Conservation (phyloP, 345 rosid species). For the Orychophragmus violaceus region DNA sequence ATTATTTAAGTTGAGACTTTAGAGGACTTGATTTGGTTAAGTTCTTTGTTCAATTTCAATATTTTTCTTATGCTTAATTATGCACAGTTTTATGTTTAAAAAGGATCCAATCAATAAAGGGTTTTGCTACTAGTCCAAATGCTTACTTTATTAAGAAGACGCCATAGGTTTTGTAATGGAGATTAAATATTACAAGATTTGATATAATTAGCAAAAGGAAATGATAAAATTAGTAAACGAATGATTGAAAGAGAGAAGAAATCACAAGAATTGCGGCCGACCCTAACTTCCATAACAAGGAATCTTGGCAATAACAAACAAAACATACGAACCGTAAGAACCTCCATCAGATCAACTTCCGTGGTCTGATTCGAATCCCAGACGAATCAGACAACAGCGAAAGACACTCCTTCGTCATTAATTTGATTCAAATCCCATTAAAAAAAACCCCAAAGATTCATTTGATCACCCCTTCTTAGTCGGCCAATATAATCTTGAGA, state of each 20-base stretch:
- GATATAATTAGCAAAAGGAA: slow-evolving; percentile 18
- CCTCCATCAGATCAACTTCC: background rate
- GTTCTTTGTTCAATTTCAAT: background rate
- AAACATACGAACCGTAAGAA: slow-evolving; percentile 7
- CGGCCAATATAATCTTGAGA: slow-evolving; percentile 15
- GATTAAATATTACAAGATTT: slow-evolving; percentile 11
- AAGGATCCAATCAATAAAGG: background rate
- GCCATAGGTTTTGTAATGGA: background rate
- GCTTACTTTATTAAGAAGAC: background rate
- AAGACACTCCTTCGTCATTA: background rate
- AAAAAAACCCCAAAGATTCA: slow-evolving; percentile 5
- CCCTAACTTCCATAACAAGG: slow-evolving; percentile 31
- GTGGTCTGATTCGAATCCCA: slow-evolving; percentile 24
- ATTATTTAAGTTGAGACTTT: background rate
- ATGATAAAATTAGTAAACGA: slow-evolving; percentile 19
- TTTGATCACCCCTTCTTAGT: background rate
- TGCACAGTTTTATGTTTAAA: background rate
- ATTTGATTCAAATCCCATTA: no score
- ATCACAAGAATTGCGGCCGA: slow-evolving; percentile 23
- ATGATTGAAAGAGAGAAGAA: slow-evolving; percentile 16
- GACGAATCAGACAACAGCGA: slow-evolving; percentile 26
- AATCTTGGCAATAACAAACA: slow-evolving; percentile 21
- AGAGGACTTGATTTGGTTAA: background rate
- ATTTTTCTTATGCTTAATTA: background rate
- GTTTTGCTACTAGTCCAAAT: background rate